Base-by-base conservation (phyloP, 1,284 basidiomycete genomes). In the Pseudozyma sp. region DNA sequence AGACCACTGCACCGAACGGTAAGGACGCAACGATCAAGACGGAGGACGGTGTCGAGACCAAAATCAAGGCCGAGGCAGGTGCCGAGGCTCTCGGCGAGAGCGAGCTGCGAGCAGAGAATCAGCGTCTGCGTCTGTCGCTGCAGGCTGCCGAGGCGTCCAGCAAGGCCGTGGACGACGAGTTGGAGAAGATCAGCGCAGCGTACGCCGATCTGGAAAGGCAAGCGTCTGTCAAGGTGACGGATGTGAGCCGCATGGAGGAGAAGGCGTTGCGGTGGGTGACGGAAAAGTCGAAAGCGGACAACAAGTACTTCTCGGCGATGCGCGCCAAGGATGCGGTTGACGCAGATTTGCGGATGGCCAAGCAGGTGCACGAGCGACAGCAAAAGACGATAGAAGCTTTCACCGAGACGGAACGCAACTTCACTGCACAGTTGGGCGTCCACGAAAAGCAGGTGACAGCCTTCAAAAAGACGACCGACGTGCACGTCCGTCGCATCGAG, bases 231-330 rank as follows among this genome's bases (percentile, higher is more conserved):
- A 96, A 96, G 84, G 89, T 94, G 1, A 92, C 92, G 71, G 92
- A 96, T 60, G 86, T 97, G 31, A 87, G 88, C 43, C 87, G 87
- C 14, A 86, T 91, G 81, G 96, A 99, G 83, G 91, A 94, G 54
- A 90, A 90, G 64, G 81, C 95, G 51, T 84, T 85, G 54, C 83
- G 84, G 11, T 77, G 85, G 29, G 81, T 82, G 3, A 84, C 84
- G n/a, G 86, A 86, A 61, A 92, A 90, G 90, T 92, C 93, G 13
- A 97, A 96, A 86, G 90, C 92, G 19, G 95, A 98, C 79, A 97
- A 94, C 87, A 97, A 94, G 85, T 98, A 91, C 85, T 98, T 91
- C 84, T 89, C 92, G 30, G 90, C 92, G 6, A 94, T 96, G 91
- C 90, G 93, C 35, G 90, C 92, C 61, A 94, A 93, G 84, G 94